Evolutionary conservation across 768 basidiomycete genomes (phyloP).

Genomic region (Kwoniella europaea): DNA sequence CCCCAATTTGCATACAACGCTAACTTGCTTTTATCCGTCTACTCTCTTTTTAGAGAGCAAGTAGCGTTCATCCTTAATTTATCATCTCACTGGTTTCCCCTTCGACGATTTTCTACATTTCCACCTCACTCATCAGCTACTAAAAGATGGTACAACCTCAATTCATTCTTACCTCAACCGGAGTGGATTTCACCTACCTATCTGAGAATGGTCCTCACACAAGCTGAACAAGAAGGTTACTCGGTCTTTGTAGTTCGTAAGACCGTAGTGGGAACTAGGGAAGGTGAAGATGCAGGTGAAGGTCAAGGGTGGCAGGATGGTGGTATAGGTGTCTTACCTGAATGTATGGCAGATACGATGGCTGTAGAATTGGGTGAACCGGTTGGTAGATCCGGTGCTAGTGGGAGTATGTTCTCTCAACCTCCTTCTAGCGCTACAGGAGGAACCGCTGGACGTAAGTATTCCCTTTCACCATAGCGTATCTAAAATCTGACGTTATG

Average conservation of each 20-base stretch:
- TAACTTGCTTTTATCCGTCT: not conserved
- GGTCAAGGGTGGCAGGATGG: conserved; percentile 60
- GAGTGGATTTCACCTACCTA: conserved; percentile 84
- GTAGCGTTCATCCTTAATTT: conserved; percentile 86
- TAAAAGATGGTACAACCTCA: conserved; percentile 83
- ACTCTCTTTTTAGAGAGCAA: conserved; percentile 66
- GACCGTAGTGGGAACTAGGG: conserved; percentile 18
- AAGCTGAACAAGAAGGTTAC: conserved; percentile 82
- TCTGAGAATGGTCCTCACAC: conserved; percentile 81
- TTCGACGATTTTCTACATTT: conserved; percentile 70
- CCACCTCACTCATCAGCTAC: conserved; percentile 53
- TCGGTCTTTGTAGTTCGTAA: conserved; percentile 45
- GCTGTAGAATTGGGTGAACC: conserved; percentile 71
- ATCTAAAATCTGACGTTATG: not conserved
- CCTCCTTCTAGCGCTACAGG: not conserved
- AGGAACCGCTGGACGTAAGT: conserved; percentile 22
- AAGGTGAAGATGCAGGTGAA: conserved; percentile 27
- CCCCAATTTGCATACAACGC: not conserved
- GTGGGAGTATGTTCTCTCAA: not conserved
- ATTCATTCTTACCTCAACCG: conserved; percentile 72
- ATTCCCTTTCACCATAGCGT: not conserved
- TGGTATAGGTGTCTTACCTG: conserved; percentile 77
- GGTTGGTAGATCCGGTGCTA: conserved; percentile 60
- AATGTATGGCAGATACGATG: conserved; percentile 68
- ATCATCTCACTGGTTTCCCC: conserved; percentile 85